These are phyloP conservation scores for Lathyrus tuberosus DNA, from an alignment of 306 rosid genomes.

Conservation along the genomic window DNA sequence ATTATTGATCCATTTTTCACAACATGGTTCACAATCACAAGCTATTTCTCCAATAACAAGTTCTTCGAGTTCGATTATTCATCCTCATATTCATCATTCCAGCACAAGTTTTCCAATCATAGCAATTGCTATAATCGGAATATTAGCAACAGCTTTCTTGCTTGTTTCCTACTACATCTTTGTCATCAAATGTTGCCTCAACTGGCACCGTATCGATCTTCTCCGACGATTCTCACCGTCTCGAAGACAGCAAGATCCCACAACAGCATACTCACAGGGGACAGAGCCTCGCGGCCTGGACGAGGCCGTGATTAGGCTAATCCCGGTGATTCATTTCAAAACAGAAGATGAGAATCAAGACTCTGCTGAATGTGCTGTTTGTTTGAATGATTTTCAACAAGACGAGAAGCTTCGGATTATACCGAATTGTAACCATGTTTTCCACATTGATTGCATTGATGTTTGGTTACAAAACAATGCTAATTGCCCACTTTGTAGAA, in stretches of 20 bases:
- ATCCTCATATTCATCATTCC: conserved; percentile 50
- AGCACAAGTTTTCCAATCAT: conserved; percentile 80
- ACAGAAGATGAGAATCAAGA: conserved; percentile 36
- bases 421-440: conserved; percentile 80
- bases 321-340: conserved; percentile 73
- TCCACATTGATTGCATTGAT: conserved; percentile 94
- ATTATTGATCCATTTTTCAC: conserved; percentile 49
- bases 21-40: conserved; percentile 44
- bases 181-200: conserved; percentile 96
- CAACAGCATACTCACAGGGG: conserved; percentile 44
- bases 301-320: conserved; percentile 77
- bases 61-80: conserved; percentile 44
- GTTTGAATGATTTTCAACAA: conserved; percentile 78
- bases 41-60: conserved; percentile 54
- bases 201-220: conserved; percentile 90
- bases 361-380: conserved; percentile 73
- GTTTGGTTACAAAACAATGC: conserved; percentile 90
- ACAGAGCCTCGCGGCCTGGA: conserved; percentile 64
- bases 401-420: conserved; percentile 79
- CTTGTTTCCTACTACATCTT: conserved; percentile 89
- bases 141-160: conserved; percentile 83
- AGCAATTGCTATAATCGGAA: conserved; percentile 89
- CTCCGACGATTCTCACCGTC: conserved; percentile 75
- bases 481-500: conserved; percentile 96
- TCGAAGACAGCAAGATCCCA: conserved; percentile 46